phyloP scores from a whole-genome alignment of 139 green algal species.

The Eudorina sp. region DNA sequence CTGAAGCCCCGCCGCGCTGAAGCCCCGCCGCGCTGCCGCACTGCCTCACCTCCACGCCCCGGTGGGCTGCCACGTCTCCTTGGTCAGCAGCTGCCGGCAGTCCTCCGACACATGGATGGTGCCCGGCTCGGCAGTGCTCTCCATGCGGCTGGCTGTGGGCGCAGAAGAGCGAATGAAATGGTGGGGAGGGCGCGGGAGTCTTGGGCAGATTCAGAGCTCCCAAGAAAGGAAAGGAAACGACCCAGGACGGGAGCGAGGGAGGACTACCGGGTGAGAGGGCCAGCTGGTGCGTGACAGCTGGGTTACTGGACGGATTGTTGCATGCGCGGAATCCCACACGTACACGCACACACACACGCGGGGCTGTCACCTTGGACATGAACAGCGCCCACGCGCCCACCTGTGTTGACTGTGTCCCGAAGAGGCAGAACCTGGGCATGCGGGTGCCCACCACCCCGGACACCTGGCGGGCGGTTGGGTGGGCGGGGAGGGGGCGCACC shows the following conservation, averaged over 20 bases:
- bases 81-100: background rate
- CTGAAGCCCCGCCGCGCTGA: too few species aligned
- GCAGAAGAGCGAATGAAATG: background rate
- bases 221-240: too few species aligned
- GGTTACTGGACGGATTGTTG: too few species aligned
- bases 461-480: background rate
- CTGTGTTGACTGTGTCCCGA: slow-evolving; percentile 50
- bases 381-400: too few species aligned
- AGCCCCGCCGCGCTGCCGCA: too few species aligned
- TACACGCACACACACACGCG: too few species aligned
- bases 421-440: slow-evolving; percentile 49
- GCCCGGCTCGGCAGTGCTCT: slow-evolving; percentile 15
- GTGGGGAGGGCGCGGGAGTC: background rate
- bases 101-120: slow-evolving; percentile 25
- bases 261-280: too few species aligned
- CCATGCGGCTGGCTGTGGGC: slow-evolving; percentile 42
- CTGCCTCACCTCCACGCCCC: slow-evolving; percentile 37
- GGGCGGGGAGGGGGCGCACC: background rate
- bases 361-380: too few species aligned
- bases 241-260: too few species aligned
- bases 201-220: too few species aligned
- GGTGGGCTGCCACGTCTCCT: background rate
- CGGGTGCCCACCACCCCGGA: slow-evolving; percentile 42
- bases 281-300: too few species aligned
- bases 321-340: too few species aligned